A percentile compares a stretch with the other conserved stretches of the same genome.
Evolutionary conservation across 768 basidiomycete genomes (phyloP).

Genomic region (Atractiella rhizophila): DNA sequence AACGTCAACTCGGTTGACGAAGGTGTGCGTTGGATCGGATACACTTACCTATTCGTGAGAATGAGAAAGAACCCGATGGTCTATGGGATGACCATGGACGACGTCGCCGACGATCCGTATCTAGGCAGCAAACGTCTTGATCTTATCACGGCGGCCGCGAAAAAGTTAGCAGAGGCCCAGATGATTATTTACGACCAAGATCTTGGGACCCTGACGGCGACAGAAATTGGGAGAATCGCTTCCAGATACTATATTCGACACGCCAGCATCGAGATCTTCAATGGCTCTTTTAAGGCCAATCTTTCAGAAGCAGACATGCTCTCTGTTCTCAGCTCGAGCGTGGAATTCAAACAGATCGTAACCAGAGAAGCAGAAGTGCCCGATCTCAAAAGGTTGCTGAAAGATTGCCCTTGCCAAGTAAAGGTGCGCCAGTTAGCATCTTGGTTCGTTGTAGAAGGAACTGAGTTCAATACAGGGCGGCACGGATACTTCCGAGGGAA

Average conservation of each 20-base stretch:
- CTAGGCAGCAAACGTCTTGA: conserved; percentile 43
- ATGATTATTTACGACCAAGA: conserved; percentile 58
- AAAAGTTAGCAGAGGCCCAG: conserved; percentile 36
- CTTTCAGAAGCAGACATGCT: conserved; percentile 90
- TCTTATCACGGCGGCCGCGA: conserved; percentile 41
- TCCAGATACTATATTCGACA: conserved; percentile 86
- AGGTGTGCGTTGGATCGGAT: conserved; percentile 81
- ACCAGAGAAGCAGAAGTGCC: conserved; percentile 65
- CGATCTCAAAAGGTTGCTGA: conserved; percentile 49
- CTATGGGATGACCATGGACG: conserved; percentile 43
- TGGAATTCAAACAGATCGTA: conserved; percentile 94
- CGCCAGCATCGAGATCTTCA: conserved; percentile 66
- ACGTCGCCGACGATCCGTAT: conserved; percentile 41
- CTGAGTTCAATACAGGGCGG: conserved; percentile 32
- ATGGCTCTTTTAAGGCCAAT: conserved; percentile 40
- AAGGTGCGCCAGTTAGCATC: conserved; percentile 38
- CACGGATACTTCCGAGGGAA: conserved; percentile 39
- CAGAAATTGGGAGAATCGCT: conserved; percentile 85
- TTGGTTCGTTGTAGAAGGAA: too few species aligned
- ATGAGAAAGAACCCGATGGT: conserved; percentile 69
- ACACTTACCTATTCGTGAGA: conserved; percentile 84
- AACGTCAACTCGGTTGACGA: conserved; percentile 70
- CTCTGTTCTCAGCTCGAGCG: conserved; percentile 60
- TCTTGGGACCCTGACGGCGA: conserved; percentile 38
- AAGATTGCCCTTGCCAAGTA: conserved; percentile 47